Evolutionary conservation across 1,139 yeast species (phyloP).

Genomic region (Wickerhamomyces sp.): DNA sequence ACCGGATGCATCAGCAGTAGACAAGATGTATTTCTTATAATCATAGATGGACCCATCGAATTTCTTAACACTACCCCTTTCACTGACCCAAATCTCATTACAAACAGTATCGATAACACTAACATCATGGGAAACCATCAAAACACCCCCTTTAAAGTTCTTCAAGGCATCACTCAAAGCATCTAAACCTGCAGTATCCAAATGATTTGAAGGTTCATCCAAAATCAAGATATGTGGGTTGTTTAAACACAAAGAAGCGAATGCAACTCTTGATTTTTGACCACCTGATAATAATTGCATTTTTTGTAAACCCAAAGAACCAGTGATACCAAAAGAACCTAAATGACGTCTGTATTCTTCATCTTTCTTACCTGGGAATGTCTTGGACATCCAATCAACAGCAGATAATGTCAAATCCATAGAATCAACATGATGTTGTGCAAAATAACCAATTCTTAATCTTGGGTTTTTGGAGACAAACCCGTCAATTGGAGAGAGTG

Average conservation of each 20-base stretch:
- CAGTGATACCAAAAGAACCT: constrained; percentile 96
- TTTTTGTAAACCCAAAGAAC: constrained; percentile 86
- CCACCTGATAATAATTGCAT: constrained; percentile 93
- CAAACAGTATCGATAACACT: constrained; percentile 83
- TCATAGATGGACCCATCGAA: constrained; percentile 83
- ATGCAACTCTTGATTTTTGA: constrained; percentile 96
- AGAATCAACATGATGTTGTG: constrained; percentile 99
- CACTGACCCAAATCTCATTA: constrained; percentile 94
- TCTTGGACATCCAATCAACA: constrained; percentile 88
- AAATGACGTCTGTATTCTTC: constrained; percentile 96
- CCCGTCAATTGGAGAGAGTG: constrained; percentile 67
- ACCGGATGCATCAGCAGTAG: constrained; percentile 75
- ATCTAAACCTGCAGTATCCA: constrained; percentile 97
- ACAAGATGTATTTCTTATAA: constrained; percentile 83
- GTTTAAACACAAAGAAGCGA: constrained; percentile 86
- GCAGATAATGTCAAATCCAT: constrained; percentile 89
- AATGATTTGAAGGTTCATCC: constrained; percentile 98
- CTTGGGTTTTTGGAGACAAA: constrained; percentile 76
- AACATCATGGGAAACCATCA: constrained; percentile 98
- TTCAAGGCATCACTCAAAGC: constrained; percentile 87
- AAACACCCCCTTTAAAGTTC: constrained; percentile 88
- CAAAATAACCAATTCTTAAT: constrained; percentile 91
- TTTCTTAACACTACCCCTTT: constrained; percentile 70
- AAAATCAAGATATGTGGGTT: constrained; percentile 90
- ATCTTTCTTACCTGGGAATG: constrained; percentile 90